A percentile compares a stretch with the other conserved stretches of the same genome.
Evolutionary conservation across 257 asterid species (phyloP).

Genomic region (Solanum ahanhuiri): DNA sequence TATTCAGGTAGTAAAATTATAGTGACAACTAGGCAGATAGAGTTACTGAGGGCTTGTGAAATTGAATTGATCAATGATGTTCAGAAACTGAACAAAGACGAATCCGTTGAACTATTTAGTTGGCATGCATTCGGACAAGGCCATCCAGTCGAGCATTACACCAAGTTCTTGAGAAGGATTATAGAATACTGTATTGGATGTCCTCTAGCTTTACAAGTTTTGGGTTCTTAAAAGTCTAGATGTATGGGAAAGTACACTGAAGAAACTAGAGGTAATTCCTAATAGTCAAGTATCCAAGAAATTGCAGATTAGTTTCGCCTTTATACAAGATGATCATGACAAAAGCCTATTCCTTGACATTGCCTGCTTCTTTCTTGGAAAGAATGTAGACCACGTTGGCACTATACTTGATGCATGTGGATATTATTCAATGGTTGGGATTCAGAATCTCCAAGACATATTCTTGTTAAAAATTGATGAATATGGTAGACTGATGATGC

Average conservation of each 20-base stretch:
- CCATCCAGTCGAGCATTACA: not conserved
- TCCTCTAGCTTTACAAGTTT: not conserved
- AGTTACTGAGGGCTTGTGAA: not conserved
- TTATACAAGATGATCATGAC: slow-evolving; percentile 4
- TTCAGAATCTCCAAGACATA: slow-evolving; percentile 1
- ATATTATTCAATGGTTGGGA: not conserved
- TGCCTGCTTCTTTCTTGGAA: slow-evolving; percentile 7
- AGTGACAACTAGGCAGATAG: not conserved
- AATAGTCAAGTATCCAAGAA: not conserved
- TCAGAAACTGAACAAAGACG: not conserved
- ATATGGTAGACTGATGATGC: slow-evolving; percentile 1
- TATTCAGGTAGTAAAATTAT: too few relatives aligned
- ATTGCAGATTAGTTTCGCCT: not conserved
- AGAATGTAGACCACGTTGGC: not conserved
- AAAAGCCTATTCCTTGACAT: slow-evolving; percentile 1
- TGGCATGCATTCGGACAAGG: not conserved
- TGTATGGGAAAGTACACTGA: slow-evolving; percentile 1
- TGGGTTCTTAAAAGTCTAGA: slow-evolving; percentile 1
- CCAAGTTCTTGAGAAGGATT: not conserved
- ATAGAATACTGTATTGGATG: not conserved
- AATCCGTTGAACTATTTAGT: not conserved
- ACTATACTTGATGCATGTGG: slow-evolving; percentile 2
- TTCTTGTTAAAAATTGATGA: not conserved
- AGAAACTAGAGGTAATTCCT: not conserved
- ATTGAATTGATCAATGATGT: not conserved